Evolutionary conservation across 306 rosid species (phyloP).

Genomic region (Castanopsis chinensis): DNA sequence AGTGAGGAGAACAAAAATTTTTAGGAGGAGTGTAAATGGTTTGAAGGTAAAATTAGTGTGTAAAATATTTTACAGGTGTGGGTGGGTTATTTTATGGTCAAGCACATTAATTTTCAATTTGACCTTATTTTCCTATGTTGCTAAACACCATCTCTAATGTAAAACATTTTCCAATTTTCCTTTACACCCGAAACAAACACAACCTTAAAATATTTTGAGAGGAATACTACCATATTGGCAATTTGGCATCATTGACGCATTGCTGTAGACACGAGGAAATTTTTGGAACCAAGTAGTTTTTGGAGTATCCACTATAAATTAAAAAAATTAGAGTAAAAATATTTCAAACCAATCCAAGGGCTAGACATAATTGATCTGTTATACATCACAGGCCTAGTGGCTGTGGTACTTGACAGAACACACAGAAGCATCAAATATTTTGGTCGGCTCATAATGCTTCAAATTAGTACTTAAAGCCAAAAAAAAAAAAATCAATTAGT

Average conservation of each 20-base stretch:
- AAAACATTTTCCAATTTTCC: too few species aligned
- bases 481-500: too few species aligned
- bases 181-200: too few species aligned
- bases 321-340: neutral
- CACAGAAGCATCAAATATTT: neutral
- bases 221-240: neutral
- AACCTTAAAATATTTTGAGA: neutral
- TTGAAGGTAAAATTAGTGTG: too few species aligned
- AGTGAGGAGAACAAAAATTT: too few species aligned
- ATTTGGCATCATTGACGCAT: neutral
- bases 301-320: constrained; percentile 5
- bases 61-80: too few species aligned
- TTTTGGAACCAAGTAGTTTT: constrained; percentile 10
- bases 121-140: too few species aligned
- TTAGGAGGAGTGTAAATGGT: too few species aligned
- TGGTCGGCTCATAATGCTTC: neutral
- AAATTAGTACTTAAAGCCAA: neutral
- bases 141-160: too few species aligned
- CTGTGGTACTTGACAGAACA: neutral
- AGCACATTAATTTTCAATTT: too few species aligned
- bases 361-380: neutral
- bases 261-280: neutral
- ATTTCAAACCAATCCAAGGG: neutral
- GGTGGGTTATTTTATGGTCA: too few species aligned
- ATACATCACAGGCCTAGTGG: too few species aligned